A percentile compares a stretch with the other conserved stretches of the same genome.
Evolutionary conservation across 176 grass and related monocot genomes (phyloP).

Genomic region (Rhipidocladum racemiflorum): DNA sequence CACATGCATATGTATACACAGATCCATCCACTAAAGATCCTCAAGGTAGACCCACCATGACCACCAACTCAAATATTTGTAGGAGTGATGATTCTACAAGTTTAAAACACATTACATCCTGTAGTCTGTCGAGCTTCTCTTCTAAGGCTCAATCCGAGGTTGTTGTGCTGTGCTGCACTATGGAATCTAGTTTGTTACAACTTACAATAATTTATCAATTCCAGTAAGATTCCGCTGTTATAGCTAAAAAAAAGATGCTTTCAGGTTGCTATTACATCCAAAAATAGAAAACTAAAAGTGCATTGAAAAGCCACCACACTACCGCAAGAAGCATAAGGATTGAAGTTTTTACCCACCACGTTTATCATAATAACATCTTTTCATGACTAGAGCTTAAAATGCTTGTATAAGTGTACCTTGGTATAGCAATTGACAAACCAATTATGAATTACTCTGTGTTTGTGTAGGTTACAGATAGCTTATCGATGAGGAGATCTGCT

Average conservation of each 20-base stretch:
- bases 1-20: background rate
- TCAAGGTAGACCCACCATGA: background rate
- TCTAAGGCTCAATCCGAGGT: background rate
- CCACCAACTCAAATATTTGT: background rate
- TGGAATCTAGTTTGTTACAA: background rate
- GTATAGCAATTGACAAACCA: background rate
- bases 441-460: constrained; percentile 7
- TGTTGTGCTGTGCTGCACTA: background rate
- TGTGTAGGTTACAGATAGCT: constrained; percentile 60
- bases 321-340: background rate
- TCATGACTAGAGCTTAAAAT: background rate
- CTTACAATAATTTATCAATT: background rate
- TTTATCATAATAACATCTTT: background rate
- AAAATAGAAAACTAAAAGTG: background rate
- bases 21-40: background rate
- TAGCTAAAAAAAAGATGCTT: background rate
- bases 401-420: background rate
- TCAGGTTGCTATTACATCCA: background rate
- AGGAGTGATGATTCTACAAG: background rate
- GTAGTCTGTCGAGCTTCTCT: background rate
- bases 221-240: background rate
- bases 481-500: constrained; percentile 80
- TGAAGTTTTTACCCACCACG: background rate
- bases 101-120: background rate
- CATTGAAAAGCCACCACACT: background rate